phyloP scores from a whole-genome alignment of 495 filamentous ascomycete genomes.

The Neurospora terricola region DNA sequence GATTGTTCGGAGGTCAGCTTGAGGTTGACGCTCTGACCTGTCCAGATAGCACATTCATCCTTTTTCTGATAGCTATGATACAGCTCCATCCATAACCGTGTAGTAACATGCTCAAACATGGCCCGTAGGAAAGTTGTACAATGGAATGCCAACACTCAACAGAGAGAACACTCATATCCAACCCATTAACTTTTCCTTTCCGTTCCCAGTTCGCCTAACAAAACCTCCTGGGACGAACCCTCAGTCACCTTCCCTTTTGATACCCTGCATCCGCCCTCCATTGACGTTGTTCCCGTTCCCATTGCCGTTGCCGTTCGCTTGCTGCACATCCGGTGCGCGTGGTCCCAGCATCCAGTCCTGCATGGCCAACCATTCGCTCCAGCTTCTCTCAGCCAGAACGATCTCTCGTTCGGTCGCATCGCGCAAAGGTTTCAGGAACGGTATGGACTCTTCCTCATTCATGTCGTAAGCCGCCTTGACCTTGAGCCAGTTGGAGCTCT shows the following conservation, averaged over 20 bases:
- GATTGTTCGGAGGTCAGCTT: not conserved
- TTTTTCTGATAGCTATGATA: not conserved
- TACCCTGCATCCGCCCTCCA: not conserved
- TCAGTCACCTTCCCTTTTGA: not conserved
- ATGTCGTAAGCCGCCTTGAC: conserved; percentile 90
- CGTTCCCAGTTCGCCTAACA: not conserved
- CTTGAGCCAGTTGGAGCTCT: conserved; percentile 76
- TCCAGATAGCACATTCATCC: not conserved
- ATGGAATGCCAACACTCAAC: not conserved
- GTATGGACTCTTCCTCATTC: conserved; percentile 66
- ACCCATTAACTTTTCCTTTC: not conserved
- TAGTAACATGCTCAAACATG: not conserved
- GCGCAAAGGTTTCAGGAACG: conserved; percentile 74
- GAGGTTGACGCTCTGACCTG: not conserved
- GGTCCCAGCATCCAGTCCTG: conserved; percentile 90
- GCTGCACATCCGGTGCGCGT: conserved; percentile 25
- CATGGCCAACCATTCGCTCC: conserved; percentile 86
- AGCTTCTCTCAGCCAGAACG: conserved; percentile 66
- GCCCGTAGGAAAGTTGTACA: not conserved
- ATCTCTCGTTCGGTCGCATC: conserved; percentile 71
- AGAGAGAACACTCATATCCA: not conserved
- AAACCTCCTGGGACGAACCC: not conserved
- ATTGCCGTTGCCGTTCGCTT: not conserved
- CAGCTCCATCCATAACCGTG: not conserved
- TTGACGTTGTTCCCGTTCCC: not conserved